phyloP scores from a whole-genome alignment of 1,139 yeast genomes.

The Pichia terricola region DNA sequence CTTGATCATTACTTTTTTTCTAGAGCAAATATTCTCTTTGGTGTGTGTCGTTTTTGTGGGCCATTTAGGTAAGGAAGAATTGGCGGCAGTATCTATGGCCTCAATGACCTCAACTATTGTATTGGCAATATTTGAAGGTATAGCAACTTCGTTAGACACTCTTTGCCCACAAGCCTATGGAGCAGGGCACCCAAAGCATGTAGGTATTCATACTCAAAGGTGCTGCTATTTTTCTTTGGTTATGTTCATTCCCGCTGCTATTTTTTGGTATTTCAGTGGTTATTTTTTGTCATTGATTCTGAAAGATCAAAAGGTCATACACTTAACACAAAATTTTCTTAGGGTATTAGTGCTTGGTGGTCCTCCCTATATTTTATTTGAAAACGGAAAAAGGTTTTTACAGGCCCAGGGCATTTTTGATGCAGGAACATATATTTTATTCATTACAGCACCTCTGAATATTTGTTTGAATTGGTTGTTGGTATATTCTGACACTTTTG shows the following conservation, averaged over 20 bases:
- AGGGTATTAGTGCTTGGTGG: constrained; percentile 53
- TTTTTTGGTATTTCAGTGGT: constrained; percentile 61
- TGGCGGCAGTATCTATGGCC: constrained; percentile 78
- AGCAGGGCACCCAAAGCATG: constrained; percentile 51
- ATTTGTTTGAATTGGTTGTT: constrained; percentile 61
- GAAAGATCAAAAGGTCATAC: constrained; percentile 51
- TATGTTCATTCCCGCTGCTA: constrained; percentile 51
- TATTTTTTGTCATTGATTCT: constrained; percentile 42
- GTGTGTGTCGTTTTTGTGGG: constrained; percentile 68
- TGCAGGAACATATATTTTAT: constrained; percentile 73
- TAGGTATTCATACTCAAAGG: constrained; percentile 56
- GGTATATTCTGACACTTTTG: constrained; percentile 60
- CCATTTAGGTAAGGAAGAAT: constrained; percentile 58
- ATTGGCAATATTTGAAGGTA: constrained; percentile 77
- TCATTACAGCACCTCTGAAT: constrained; percentile 75
- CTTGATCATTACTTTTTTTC: constrained; percentile 52
- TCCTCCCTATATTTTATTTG: constrained; percentile 79
- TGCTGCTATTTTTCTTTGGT: constrained; percentile 49
- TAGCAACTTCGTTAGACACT: constrained; percentile 81
- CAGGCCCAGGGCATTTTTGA: constrained; percentile 92
- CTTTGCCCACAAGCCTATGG: constrained; percentile 81
- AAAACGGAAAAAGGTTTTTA: constrained; percentile 68
- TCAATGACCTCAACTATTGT: constrained; percentile 84
- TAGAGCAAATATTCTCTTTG: constrained; percentile 65
- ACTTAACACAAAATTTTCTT: constrained; percentile 55